Evolutionary conservation across 306 rosid species (phyloP), one percentile per base, ranked within the genome.

Genomic region (Sechiopsis laciniata): DNA sequence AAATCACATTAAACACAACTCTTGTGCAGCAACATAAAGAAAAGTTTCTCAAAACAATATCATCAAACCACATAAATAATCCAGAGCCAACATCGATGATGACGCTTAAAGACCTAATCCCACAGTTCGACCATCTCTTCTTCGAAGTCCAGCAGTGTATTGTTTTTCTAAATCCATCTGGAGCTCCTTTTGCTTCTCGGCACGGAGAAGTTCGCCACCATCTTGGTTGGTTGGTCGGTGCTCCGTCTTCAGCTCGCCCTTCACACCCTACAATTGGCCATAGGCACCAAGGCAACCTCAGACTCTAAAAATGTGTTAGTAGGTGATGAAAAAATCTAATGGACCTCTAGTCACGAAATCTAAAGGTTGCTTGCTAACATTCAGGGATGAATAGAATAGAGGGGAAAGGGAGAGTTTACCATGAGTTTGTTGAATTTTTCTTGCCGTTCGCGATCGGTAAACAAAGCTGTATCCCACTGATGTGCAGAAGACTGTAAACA

Each of bases 231-330:
- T 56, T 20, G 84, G 77, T 37, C 72, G 80, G 29, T 80, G 86
- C 72, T 93, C 98, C 78, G 32, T 81, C 78, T 87, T 88, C 76
- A 63, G 53, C 6, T 90, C 97, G 60, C 95, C 96, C 79, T 86
- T 94, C 83, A 91, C 87, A 80, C 99, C 99, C 99, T 94, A 83
- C 97, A 94, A 91, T 84, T 94, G 85, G 97, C 95, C 98, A 94
- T 87, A 87, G 96, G 97, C 96, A 95, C 84, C 88, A 88, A 88
- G 80, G 90, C 95, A 89, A 89, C 87, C 95, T 91, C 92, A 95
- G 97, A 94, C 92, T 94, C 97, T 87, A 85, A 91, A 95, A 91
- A 76, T 74, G 96, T 87, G 99, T 95, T 83, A 95, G 97, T 95
- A 85, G 66, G 87, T 35, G 96, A 80, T 22, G 95, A 80, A 80